phyloP scores from a whole-genome alignment of 2,329 filamentous ascomycete genomes.

The Pestalotiopsis sp. region DNA sequence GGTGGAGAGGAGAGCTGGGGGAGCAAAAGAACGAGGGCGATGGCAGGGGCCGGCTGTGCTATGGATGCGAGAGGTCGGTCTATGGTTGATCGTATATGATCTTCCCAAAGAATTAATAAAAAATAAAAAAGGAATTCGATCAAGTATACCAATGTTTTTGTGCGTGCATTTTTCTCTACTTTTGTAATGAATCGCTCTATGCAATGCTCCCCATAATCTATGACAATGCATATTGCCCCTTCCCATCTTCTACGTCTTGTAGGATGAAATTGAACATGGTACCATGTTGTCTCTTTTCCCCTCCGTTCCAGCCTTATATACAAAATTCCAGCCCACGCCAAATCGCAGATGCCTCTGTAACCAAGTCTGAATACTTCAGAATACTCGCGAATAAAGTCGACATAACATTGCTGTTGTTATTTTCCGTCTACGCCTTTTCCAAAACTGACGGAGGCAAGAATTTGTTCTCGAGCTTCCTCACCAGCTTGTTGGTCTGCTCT shows the following conservation, averaged over 20 bases:
- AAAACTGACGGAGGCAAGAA: constrained; percentile 48
- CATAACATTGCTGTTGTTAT: neutral
- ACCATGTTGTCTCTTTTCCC: neutral
- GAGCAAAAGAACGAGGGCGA: constrained; percentile 30
- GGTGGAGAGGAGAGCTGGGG: constrained; percentile 65
- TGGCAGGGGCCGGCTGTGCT: constrained; percentile 55
- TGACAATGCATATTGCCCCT: neutral
- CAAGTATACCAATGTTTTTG: neutral
- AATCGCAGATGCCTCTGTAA: neutral
- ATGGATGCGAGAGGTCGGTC: constrained; percentile 73
- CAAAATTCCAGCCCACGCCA: neutral
- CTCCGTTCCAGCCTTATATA: neutral
- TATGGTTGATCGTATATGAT: constrained; percentile 34
- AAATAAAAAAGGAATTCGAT: no score
- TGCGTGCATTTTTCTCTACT: neutral
- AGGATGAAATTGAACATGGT: neutral
- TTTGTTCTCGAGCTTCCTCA: constrained; percentile 73
- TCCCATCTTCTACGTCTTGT: neutral
- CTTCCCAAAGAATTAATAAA: neutral
- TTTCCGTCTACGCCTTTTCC: constrained; percentile 25
- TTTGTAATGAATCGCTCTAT: neutral
- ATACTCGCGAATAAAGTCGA: neutral
- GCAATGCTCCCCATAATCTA: neutral
- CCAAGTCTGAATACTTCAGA: neutral
- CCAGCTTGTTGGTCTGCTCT: constrained; percentile 94